Evolutionary conservation across 495 filamentous ascomycete genomes (phyloP).

Genomic region (Chaetomium tenue): DNA sequence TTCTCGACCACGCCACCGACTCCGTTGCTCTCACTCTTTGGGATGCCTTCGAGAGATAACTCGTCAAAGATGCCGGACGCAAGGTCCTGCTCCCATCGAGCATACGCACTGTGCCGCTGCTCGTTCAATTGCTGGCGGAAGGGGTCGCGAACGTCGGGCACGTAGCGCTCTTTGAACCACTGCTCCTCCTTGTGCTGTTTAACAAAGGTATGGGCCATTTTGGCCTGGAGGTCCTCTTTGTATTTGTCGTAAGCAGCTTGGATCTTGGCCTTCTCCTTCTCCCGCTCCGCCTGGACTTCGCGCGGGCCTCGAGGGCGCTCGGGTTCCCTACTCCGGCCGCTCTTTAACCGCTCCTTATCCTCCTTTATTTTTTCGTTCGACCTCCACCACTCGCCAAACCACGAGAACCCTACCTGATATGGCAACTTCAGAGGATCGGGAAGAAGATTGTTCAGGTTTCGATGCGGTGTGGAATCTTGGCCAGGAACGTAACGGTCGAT

Average conservation of each 20-base stretch:
- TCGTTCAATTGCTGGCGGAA: conserved; percentile 68
- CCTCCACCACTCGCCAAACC: conserved; percentile 96
- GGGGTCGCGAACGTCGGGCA: conserved; percentile 70
- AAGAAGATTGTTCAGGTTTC: conserved; percentile 67
- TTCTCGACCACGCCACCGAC: conserved; percentile 84
- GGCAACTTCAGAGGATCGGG: conserved; percentile 80
- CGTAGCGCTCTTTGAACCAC: conserved; percentile 96
- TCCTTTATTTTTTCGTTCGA: conserved; percentile 81
- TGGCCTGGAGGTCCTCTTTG: conserved; percentile 88
- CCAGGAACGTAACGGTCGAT: conserved; percentile 97
- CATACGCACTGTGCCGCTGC: conserved; percentile 69
- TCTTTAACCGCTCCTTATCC: conserved; percentile 74
- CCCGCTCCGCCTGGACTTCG: conserved; percentile 79
- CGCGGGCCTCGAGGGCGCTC: conserved; percentile 70
- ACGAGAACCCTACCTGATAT: conserved; percentile 94
- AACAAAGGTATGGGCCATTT: conserved; percentile 86
- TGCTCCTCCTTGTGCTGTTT: conserved; percentile 87
- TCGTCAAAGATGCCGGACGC: conserved; percentile 84
- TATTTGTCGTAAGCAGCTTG: conserved; percentile 90
- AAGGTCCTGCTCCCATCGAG: conserved; percentile 82
- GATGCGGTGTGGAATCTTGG: conserved; percentile 59
- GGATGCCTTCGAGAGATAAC: conserved; percentile 91
- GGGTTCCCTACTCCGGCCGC: conserved; percentile 69
- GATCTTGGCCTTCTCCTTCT: conserved; percentile 84
- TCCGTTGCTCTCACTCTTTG: conserved; percentile 89